Evolutionary conservation across 2,329 filamentous ascomycete genomes (phyloP).

Genomic region (Nothopassalora personata): DNA sequence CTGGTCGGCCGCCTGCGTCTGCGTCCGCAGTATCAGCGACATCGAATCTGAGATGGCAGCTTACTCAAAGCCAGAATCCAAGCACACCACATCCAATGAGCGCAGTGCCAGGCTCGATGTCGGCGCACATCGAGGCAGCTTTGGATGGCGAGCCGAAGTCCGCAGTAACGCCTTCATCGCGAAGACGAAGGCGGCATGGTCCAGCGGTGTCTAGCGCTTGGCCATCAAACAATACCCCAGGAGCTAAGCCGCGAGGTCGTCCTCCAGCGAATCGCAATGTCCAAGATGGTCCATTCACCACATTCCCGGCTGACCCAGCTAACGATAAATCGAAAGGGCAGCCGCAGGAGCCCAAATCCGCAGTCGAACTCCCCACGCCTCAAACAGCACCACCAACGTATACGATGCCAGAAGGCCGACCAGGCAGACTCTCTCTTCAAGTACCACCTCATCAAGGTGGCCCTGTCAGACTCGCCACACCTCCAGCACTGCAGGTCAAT

Average conservation of each 20-base stretch:
- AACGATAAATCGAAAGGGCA: constrained; percentile 18
- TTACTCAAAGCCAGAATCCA: constrained; percentile 23
- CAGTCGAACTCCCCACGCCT: constrained; percentile 46
- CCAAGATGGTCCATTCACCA: constrained; percentile 62
- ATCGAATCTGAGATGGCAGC: constrained; percentile 35
- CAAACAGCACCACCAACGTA: constrained; percentile 42
- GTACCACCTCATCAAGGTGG: constrained; percentile 58
- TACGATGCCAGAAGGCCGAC: constrained; percentile 30
- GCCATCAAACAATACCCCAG: constrained; percentile 60
- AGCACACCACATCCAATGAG: constrained; percentile 67
- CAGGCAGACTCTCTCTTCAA: constrained; percentile 55
- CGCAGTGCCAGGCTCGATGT: constrained; percentile 59
- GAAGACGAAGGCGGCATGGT: constrained; percentile 63
- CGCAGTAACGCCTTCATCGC: constrained; percentile 60
- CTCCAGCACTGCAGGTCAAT: constrained; percentile 51
- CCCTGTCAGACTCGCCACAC: constrained; percentile 58
- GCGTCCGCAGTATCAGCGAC: constrained; percentile 42
- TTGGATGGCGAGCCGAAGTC: constrained; percentile 61
- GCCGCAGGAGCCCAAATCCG: constrained; percentile 2
- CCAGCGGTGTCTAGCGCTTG: constrained; percentile 88
- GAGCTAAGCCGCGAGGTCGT: constrained; percentile 69
- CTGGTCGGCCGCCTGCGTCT: constrained; percentile 36
- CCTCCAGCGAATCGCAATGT: constrained; percentile 68
- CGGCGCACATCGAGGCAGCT: constrained; percentile 39
- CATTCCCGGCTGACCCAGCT: constrained; percentile 58